Evolutionary conservation across 345 rosid species (phyloP).

Genomic region (Gynandropsis gynandra): DNA sequence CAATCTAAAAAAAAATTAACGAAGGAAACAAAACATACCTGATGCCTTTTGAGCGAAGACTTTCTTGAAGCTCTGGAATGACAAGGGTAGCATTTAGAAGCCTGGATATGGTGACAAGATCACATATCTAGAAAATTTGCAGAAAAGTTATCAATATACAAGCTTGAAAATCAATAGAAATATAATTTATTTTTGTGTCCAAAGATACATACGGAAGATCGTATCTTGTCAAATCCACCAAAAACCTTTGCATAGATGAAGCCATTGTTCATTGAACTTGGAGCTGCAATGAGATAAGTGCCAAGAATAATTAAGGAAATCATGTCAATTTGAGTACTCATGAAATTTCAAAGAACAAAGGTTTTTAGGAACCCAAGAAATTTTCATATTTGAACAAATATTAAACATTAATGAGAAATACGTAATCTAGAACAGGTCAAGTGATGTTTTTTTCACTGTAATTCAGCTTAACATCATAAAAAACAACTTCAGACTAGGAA

Average conservation of each 20-base stretch:
- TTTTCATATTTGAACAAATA: slow-evolving; percentile 15
- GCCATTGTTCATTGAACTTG: slow-evolving; percentile 47
- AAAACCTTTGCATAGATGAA: slow-evolving; percentile 87
- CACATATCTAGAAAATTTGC: slow-evolving; percentile 92
- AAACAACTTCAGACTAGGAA: background rate
- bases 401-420: background rate
- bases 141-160: slow-evolving; percentile 37
- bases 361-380: background rate
- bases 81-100: slow-evolving; percentile 99
- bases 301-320: slow-evolving; percentile 12
- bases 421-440: background rate
- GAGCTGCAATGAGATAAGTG: slow-evolving; percentile 38
- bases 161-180: background rate
- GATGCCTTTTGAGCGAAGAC: slow-evolving; percentile 81
- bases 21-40: slow-evolving; percentile 42
- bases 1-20: slow-evolving; percentile 7
- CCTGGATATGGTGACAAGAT: slow-evolving; percentile 99
- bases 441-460: background rate
- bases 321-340: background rate
- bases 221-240: slow-evolving; percentile 91
- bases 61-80: slow-evolving; percentile 97
- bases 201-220: slow-evolving; percentile 62
- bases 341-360: slow-evolving; percentile 6
- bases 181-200: background rate
- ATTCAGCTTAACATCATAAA: background rate